Evolutionary conservation across 2,329 filamentous ascomycete species (phyloP).

Genomic region (Pseudopithomyces maydicus): DNA sequence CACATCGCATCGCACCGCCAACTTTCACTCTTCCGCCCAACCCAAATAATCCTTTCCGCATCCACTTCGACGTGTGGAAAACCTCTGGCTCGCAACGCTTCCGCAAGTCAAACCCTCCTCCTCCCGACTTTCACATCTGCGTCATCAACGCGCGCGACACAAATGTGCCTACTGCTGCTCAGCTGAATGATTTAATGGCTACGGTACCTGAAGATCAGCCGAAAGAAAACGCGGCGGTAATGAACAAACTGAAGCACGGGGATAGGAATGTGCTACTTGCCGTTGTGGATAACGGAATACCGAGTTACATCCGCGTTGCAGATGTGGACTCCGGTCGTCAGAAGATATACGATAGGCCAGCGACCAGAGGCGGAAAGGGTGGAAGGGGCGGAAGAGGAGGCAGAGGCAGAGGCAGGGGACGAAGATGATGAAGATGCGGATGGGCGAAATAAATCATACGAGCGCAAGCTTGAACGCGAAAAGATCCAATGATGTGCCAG

Average conservation of each 20-base stretch:
- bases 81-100: conserved; percentile 60
- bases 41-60: conserved; percentile 64
- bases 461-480: too few relatives aligned
- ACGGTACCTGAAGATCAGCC: conserved; percentile 74
- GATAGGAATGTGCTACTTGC: conserved; percentile 83
- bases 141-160: conserved; percentile 78
- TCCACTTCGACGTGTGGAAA: conserved; percentile 86
- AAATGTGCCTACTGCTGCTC: conserved; percentile 71
- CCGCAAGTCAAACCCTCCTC: conserved; percentile 77
- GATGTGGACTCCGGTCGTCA: conserved; percentile 79
- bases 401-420: conserved; percentile 46
- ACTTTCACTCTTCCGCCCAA: conserved; percentile 34
- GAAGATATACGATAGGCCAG: conserved; percentile 67
- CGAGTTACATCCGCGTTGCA: conserved; percentile 82
- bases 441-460: conserved; percentile 8
- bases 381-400: conserved; percentile 42
- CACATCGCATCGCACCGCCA: conserved; percentile 60
- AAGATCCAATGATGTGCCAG: not conserved
- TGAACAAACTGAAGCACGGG: conserved; percentile 81
- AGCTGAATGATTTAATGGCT: conserved; percentile 74
- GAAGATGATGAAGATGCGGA: conserved; percentile 41
- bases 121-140: conserved; percentile 83
- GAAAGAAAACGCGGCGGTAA: conserved; percentile 61
- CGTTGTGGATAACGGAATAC: conserved; percentile 85
- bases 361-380: conserved; percentile 47